Conservation (phyloP, 257 asterid species). For the Prunella vulgaris region DNA sequence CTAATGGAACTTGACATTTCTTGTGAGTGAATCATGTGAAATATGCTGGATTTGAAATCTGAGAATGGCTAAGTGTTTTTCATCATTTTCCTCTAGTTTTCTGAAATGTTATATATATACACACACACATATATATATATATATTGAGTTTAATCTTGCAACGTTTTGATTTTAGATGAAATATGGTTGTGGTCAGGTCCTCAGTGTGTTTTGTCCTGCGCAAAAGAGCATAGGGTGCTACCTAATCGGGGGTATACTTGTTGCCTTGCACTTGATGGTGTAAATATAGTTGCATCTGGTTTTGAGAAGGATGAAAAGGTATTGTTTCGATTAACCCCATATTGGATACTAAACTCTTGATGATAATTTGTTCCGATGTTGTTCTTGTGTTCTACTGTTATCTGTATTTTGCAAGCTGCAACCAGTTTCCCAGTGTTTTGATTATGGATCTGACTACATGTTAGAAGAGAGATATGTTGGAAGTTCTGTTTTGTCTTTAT, state of each 20-base stretch:
- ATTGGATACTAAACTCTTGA: neutral
- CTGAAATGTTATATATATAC: neutral
- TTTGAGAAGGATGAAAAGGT: slow-evolving; percentile 85
- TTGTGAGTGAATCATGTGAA: neutral
- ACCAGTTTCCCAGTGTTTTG: neutral
- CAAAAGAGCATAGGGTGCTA: slow-evolving; percentile 77
- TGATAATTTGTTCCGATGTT: neutral
- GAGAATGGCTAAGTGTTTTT: slow-evolving; percentile 12
- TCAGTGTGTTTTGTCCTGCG: slow-evolving; percentile 84
- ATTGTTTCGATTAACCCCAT: slow-evolving; percentile 7
- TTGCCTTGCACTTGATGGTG: slow-evolving; percentile 98
- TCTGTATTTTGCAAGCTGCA: neutral
- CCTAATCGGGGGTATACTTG: slow-evolving; percentile 88
- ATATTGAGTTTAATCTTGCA: slow-evolving; percentile 14
- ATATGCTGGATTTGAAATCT: slow-evolving; percentile 3
- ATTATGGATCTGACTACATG: neutral
- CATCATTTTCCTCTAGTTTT: slow-evolving; percentile 6
- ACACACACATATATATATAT: too few relatives aligned
- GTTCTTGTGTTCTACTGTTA: neutral
- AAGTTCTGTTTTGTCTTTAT: neutral
- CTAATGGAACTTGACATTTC: slow-evolving; percentile 1
- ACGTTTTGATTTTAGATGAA: slow-evolving; percentile 16
- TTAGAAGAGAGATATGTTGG: neutral
- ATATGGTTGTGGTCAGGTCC: slow-evolving; percentile 59
- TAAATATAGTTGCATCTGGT: slow-evolving; percentile 79